phyloP scores from a whole-genome alignment of 345 rosid genomes.

The Hirschfeldia incana region DNA sequence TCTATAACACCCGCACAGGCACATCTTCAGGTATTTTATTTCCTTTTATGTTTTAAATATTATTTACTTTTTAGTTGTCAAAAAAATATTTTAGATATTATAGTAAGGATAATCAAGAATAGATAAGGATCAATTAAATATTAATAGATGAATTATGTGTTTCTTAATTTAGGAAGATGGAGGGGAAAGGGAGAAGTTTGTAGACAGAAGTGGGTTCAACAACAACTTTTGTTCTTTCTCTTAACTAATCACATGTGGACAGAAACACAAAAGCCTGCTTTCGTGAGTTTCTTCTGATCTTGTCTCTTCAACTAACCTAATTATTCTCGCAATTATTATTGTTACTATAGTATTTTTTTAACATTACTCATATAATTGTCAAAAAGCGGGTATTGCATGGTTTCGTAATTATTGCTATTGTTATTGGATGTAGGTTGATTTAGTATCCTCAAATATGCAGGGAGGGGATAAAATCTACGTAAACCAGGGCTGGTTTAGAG shows the following conservation, averaged over 20 bases:
- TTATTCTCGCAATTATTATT: neutral
- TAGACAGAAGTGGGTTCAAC: slow-evolving; percentile 49
- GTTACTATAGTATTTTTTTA: neutral
- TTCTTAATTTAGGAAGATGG: slow-evolving; percentile 46
- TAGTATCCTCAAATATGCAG: slow-evolving; percentile 15
- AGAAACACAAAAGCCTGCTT: slow-evolving; percentile 35
- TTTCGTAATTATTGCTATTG: slow-evolving; percentile 5
- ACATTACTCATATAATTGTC: slow-evolving; percentile 5
- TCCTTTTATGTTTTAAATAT: neutral
- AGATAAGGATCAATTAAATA: neutral
- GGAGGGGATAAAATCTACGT: slow-evolving; percentile 27
- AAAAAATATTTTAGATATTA: neutral
- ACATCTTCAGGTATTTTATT: slow-evolving; percentile 13
- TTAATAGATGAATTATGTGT: slow-evolving; percentile 6
- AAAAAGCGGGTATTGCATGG: neutral
- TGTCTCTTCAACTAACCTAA: slow-evolving; percentile 32
- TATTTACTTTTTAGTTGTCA: neutral
- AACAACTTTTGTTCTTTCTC: slow-evolving; percentile 54
- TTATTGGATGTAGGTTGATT: slow-evolving; percentile 16
- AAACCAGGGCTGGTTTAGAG: neutral
- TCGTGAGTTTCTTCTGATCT: slow-evolving; percentile 26
- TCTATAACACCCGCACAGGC: slow-evolving; percentile 40
- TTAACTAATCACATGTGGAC: slow-evolving; percentile 41
- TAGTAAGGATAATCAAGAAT: slow-evolving; percentile 1
- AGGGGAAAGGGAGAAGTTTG: slow-evolving; percentile 51